Evolutionary conservation across 2,329 filamentous ascomycete species (phyloP), one percentile per base, ranked within the genome.

Genomic region (Cercospora zeina): DNA sequence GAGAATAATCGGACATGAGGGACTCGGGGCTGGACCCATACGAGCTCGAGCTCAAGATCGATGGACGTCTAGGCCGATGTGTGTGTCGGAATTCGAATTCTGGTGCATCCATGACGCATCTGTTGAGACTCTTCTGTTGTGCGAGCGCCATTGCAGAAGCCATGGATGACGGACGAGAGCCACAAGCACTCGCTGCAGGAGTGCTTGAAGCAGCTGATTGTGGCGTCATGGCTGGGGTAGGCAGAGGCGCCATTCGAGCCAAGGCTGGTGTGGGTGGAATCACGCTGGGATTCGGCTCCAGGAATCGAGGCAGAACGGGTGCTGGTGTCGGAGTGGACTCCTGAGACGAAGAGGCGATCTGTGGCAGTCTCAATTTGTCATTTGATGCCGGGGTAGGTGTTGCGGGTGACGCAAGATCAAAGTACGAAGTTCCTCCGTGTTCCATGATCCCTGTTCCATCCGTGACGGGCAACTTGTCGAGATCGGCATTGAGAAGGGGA

Each of bases 161-260:
- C 75, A 87, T 85, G 39, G 85, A 86, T 47, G 84, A 79, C 62
- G 82, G 78, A 62, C 82, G 79, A 62, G 79, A 77, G 64, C 78
- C 76, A 68, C 77, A 75, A 69, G 76, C 78, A 83, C 83, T 82
- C 84, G 76, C 84, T 76, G 84, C 84, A 85, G 85, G 84, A 83
- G 83, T 84, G 75, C 75, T 79, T 67, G 78, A 80, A 68, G 78
- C 76, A 63, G 77, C 76, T 51, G 81, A 78, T 65, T 84, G 82
- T 37, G 85, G 85, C 49, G 85, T 87, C 77, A 87, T 77, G 67
- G 81, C 79, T 57, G 85, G 85, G n/a, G 85, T 88, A 14, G 84
- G 85, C 61, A 87, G 75, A 62, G 84, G 81, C 66, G 78, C 79
- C 69, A 84, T 77, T 58, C 83, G 82, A 39, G 79, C 78, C 66